Base-by-base conservation (phyloP, 2,329 filamentous ascomycete species). In the Kalaharituber pfeilii region DNA sequence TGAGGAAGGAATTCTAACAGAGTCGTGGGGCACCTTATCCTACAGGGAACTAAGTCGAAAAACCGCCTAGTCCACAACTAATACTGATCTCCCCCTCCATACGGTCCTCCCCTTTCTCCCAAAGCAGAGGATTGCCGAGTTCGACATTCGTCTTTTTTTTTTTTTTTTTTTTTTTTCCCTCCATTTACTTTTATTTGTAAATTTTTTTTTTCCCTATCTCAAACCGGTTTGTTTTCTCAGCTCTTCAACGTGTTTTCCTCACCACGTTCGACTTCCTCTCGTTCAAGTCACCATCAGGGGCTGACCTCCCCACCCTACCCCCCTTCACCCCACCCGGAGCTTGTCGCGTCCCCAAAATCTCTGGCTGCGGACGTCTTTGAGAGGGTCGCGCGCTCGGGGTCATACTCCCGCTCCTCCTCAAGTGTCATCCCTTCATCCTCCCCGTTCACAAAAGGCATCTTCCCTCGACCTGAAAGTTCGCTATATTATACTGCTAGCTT, bases 221-320 rank as follows among this genome's bases (percentile, higher is more conserved):
- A 5, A 36, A 29, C 49, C 25, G 29, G 29, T 29, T 29, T 29
- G 29, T 29, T 50, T 50, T 50, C 25, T 25, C 26, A 25, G 11
- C 15, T 33, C 49, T 33, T 33, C 49, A 50, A 29, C 49, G 25
- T 50, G 29, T 50, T 50, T 29, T 50, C 49, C 26, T 33, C 49
- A 20, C 49, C 49, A 29, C 49, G 26, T 11, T 28, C 49, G 49
- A 18, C 25, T 18, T 27, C 47, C 47, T 50, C 27, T 50, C 27
- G 24, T 50, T 50, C 27, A 8, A 50, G 24, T 50, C 27, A 27
- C 24, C 27, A 11, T 8, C 13, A 27, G 24, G 24, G 9, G 6
- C 29, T 22, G n/a, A 29, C 29, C n/a, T 50, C 29, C 25, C 25
- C 49, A 15, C 49, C 25, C 5, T 33, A 13, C 26, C 25, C 29